Base-by-base conservation (phyloP, 2,329 filamentous ascomycete species). In the Helotiales sp. region DNA sequence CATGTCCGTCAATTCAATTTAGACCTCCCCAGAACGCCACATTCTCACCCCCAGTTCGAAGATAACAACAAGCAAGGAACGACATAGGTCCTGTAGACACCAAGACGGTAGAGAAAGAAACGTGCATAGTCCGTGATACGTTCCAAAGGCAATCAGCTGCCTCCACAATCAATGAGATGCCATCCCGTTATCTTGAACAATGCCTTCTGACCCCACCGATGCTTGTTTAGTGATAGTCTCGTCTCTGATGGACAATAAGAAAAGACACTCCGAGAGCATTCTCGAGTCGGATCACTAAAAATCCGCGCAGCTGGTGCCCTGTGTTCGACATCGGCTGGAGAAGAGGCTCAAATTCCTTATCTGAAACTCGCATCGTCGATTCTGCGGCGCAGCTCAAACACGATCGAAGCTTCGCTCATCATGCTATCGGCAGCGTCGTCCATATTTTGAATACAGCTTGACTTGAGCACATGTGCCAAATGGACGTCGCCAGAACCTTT, bases 121-220 rank as follows among this genome's bases (percentile, higher is more conserved):
- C 15, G 9, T 31, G 15, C n/a, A 30, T 48, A 22, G 9, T 24
- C 40, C n/a, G 29, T 36, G 52, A 30, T 19, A 19, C 17, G 40
- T 47, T 27, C 22, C 52, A 25, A 27, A 5, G 10, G 8, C 42
- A 22, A 17, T 24, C 31, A 31, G 12, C 17, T 17, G 5, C 24
- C 33, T 15, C 30, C n/a, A 34, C 48, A 42, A 33, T 54, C 52
- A 54, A 47, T 54, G 27, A 31, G 22, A 48, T 47, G 24, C 17
- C 27, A 15, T 47, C 15, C 22, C 31, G 42, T 48, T 47, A 54
- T 54, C 52, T 36, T 30, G 13, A 15, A 30, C 31, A 34, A 54
- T 48, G 42, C 30, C 31, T 48, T 40, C 34, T 54, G 52, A 54
- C 19, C 48, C 52, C 29, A 25, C 40, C 52, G 31, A 48, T 17